A percentile compares a stretch with the other conserved stretches of the same genome.
Conservation (phyloP, 176 grass and related monocot genomes). For the Oryza glaberrima region DNA sequence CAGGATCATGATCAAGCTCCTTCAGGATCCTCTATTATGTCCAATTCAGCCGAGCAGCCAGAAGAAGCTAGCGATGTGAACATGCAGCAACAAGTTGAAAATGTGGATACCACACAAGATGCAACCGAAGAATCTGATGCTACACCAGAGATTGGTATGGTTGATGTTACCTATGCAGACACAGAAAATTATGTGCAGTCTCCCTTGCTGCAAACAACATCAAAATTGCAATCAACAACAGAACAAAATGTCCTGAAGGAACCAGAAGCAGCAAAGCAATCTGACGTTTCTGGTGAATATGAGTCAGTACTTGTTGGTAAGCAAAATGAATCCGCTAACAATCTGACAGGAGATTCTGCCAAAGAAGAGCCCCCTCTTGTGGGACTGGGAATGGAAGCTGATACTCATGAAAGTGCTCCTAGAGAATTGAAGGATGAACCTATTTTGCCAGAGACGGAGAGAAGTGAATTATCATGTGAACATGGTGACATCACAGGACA, state of each 20-base stretch:
- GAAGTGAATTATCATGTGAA: background rate
- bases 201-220: background rate
- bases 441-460: constrained; percentile 15
- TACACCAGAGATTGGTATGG: background rate
- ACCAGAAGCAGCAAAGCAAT: background rate
- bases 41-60: background rate
- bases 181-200: background rate
- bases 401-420: background rate
- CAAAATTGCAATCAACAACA: background rate
- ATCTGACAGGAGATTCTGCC: background rate
- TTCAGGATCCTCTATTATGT: background rate
- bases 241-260: background rate
- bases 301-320: background rate
- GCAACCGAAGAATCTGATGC: constrained; percentile 3
- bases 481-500: constrained; percentile 8
- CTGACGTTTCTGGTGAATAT: background rate
- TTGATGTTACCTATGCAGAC: background rate
- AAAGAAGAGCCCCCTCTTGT: background rate
- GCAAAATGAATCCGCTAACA: background rate
- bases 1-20: background rate
- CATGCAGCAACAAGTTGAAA: background rate
- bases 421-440: background rate
- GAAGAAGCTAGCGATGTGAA: background rate
- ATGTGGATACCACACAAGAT: background rate
- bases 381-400: constrained; percentile 5